Evolutionary conservation across 1,284 basidiomycete species (phyloP).

Genomic region (Ustilago nuda): DNA sequence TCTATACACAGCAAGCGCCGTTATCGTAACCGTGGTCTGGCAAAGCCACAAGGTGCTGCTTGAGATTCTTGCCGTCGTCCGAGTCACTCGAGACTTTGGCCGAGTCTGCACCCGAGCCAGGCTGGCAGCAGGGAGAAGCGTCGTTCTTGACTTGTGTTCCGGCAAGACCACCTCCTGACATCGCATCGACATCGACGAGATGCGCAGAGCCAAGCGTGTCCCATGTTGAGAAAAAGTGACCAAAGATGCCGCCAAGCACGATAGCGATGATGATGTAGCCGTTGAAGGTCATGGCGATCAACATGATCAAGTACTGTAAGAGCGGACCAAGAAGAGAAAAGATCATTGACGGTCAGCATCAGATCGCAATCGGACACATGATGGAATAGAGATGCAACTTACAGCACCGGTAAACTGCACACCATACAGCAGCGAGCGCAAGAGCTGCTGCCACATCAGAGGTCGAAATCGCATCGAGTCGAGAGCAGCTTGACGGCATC

Average conservation of each 20-base stretch:
- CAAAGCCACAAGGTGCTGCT: slow-evolving; percentile 40
- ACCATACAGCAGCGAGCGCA: slow-evolving; percentile 59
- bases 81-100: slow-evolving; percentile 34
- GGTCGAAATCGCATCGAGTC: slow-evolving; percentile 47
- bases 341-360: neutral
- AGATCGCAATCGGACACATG: neutral
- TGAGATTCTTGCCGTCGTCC: slow-evolving; percentile 30
- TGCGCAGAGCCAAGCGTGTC: slow-evolving; percentile 54
- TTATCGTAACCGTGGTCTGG: slow-evolving; percentile 40
- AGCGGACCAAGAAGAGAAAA: neutral
- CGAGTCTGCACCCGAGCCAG: slow-evolving; percentile 13
- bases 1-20: slow-evolving; percentile 45
- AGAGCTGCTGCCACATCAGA: slow-evolving; percentile 55
- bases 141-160: neutral
- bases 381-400: slow-evolving; percentile 13
- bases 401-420: slow-evolving; percentile 60
- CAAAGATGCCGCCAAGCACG: slow-evolving; percentile 60
- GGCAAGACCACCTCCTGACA: slow-evolving; percentile 12
- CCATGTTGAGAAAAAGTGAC: slow-evolving; percentile 63
- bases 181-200: slow-evolving; percentile 32
- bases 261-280: slow-evolving; percentile 64
- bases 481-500: slow-evolving; percentile 38
- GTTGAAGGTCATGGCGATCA: slow-evolving; percentile 66
- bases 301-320: slow-evolving; percentile 59
- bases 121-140: slow-evolving; percentile 25